phyloP scores from a whole-genome alignment of 306 rosid genomes.

The Sophora flavescens region DNA sequence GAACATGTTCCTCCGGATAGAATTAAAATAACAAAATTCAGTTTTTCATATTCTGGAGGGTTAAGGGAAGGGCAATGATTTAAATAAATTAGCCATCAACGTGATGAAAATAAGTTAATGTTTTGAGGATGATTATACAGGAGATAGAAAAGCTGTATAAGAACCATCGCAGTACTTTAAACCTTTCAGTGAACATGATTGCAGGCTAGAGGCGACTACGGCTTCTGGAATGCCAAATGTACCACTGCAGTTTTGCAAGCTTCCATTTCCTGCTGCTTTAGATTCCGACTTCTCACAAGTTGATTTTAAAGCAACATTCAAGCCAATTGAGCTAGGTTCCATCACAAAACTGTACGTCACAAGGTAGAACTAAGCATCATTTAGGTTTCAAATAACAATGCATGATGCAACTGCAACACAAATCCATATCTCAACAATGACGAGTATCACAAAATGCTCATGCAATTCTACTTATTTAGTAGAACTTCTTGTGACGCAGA shows the following conservation, averaged over 20 bases:
- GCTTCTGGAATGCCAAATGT: slow-evolving; percentile 76
- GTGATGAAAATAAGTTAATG: slow-evolving; percentile 33
- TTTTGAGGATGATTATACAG: slow-evolving; percentile 37
- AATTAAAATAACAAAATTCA: slow-evolving; percentile 17
- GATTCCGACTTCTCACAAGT: slow-evolving; percentile 55
- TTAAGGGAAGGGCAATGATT: slow-evolving; percentile 3
- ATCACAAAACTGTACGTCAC: slow-evolving; percentile 66
- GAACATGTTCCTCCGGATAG: slow-evolving; percentile 37
- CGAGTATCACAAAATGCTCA: slow-evolving; percentile 1
- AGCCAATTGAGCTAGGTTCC: slow-evolving; percentile 67
- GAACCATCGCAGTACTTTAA: slow-evolving; percentile 49
- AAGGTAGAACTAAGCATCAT: slow-evolving; percentile 34
- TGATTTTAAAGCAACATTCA: slow-evolving; percentile 80
- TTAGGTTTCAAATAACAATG: slow-evolving; percentile 37
- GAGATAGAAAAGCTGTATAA: slow-evolving; percentile 51
- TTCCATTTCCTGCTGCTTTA: slow-evolving; percentile 46
- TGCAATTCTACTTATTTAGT: slow-evolving; percentile 27
- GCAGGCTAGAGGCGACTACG: slow-evolving; percentile 45
- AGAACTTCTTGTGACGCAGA: slow-evolving; percentile 11
- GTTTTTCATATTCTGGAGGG: slow-evolving; percentile 23
- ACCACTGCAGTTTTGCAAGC: slow-evolving; percentile 40
- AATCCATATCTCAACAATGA: slow-evolving; percentile 7
- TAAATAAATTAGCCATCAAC: slow-evolving; percentile 37
- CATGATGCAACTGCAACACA: neutral
- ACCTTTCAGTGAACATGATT: slow-evolving; percentile 50